Evolutionary conservation across 768 basidiomycete species (phyloP), one percentile per base, ranked within the genome.

Genomic region (Russula sp.): DNA sequence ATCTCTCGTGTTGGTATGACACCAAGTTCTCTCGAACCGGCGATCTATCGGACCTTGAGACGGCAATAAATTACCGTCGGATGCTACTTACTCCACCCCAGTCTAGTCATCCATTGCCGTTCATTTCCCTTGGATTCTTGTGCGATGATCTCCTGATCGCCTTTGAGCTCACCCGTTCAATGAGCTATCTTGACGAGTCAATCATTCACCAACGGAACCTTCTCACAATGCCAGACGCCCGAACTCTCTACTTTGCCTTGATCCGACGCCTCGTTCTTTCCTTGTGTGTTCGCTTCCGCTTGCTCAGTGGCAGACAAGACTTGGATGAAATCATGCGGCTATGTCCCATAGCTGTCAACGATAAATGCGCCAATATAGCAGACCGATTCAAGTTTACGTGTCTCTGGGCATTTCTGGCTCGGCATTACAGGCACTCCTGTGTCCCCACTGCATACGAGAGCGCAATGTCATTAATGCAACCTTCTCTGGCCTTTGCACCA

Each of bases 351-450:
- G 50, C 25, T 20, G 10, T 60, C n/a, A 5, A 60, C 3, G 25
- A 53, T n/a, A n/a, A 8, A 32, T 46, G 53, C 13, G 51, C 14
- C 7, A 25, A 9, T 1, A 18, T 32, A 11, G 11, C 16, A 7
- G 51, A 53, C 22, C 16, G 51, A 39, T 60, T 53, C 51, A 36
- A 20, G 14, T 38, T 60, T 47, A 32, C 50, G 3, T 60, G 59
- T 36, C 11, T 29, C 9, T 61, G 60, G 60, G 53, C 60, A 0
- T 11, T 7, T 9, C 13, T 56, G 13, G 60, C 60, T n/a, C 60
- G 53, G 16, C 2, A 9, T 41, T 48, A n/a, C 16, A 11, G 47
- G 3, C 60, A 61, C 32, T 6, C 39, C 34, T 56, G 47, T 1
- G 10, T 18, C 18, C n/a, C 25, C 36, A 5, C 32, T 16, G 57